Evolutionary conservation across 2,329 filamentous ascomycete genomes (phyloP).

Genomic region (Fusarium albidum): DNA sequence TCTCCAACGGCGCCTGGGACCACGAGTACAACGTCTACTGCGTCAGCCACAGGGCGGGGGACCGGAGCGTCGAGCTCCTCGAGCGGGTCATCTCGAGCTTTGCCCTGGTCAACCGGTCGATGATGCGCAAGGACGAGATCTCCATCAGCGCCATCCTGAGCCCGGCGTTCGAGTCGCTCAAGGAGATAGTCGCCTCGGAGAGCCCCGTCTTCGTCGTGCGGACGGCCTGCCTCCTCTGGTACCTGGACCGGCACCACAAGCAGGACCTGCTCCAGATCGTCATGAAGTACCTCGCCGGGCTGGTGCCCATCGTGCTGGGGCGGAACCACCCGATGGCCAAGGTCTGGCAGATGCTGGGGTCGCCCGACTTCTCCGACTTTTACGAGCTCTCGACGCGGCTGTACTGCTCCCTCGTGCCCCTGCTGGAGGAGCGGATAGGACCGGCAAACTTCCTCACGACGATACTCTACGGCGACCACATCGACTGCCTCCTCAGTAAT

Average conservation of each 20-base stretch:
- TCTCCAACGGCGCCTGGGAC: constrained; percentile 40
- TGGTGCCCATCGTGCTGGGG: constrained; percentile 44
- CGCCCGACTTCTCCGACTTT: constrained; percentile 44
- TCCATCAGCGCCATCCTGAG: constrained; percentile 43
- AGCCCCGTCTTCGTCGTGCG: constrained; percentile 45
- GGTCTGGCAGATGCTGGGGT: constrained; percentile 44
- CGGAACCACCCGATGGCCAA: constrained; percentile 41
- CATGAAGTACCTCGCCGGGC: constrained; percentile 41
- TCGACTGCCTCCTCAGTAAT: constrained; percentile 44
- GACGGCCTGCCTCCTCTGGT: constrained; percentile 47
- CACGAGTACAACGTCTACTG: constrained; percentile 44
- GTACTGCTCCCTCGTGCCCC: constrained; percentile 42
- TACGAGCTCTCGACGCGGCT: constrained; percentile 44
- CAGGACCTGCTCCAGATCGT: constrained; percentile 45
- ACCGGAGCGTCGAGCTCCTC: constrained; percentile 47
- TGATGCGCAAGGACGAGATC: constrained; percentile 45
- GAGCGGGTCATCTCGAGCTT: constrained; percentile 47
- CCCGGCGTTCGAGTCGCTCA: constrained; percentile 47
- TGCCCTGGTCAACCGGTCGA: constrained; percentile 44
- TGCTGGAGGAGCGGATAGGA: constrained; percentile 43
- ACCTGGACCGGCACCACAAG: constrained; percentile 45
- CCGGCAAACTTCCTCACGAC: constrained; percentile 45
- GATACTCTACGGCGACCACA: constrained; percentile 46
- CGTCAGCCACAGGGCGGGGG: constrained; percentile 30
- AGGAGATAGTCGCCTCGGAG: constrained; percentile 44